Conservation (phyloP, 495 filamentous ascomycete species). For the Daldinia caldariorum region DNA sequence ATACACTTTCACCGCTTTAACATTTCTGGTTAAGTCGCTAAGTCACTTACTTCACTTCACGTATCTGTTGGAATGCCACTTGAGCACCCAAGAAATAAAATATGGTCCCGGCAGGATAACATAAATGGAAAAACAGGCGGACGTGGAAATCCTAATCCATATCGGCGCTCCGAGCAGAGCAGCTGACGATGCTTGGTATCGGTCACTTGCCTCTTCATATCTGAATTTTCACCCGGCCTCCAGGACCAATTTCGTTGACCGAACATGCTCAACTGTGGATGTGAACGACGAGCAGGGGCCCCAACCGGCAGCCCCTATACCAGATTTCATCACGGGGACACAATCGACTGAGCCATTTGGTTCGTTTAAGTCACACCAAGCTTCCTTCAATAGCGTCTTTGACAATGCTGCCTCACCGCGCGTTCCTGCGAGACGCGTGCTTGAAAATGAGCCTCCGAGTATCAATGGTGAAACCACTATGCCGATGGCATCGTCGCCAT, state of each 20-base stretch:
- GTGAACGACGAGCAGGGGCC: conserved; percentile 2
- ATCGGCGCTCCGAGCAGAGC: conserved; percentile 69
- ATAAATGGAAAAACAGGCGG: conserved; percentile 46
- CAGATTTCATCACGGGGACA: conserved; percentile 5
- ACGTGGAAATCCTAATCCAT: conserved; percentile 74
- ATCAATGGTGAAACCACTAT: conserved; percentile 13
- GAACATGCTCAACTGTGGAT: conserved; percentile 1
- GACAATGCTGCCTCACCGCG: conserved; percentile 57
- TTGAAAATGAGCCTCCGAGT: conserved; percentile 11
- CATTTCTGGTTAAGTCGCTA: background rate
- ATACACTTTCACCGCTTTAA: conserved; percentile 1
- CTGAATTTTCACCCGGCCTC: conserved; percentile 62
- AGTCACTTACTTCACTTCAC: background rate
- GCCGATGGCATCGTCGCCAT: conserved; percentile 45
- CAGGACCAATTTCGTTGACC: conserved; percentile 16
- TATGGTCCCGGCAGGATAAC: conserved; percentile 27
- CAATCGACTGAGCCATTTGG: conserved; percentile 20
- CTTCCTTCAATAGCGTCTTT: conserved; percentile 58
- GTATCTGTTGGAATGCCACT: background rate
- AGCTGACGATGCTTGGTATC: conserved; percentile 70
- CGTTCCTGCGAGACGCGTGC: conserved; percentile 28
- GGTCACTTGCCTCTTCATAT: conserved; percentile 69
- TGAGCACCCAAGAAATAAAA: conserved; percentile 17
- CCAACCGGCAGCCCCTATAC: conserved; percentile 13
- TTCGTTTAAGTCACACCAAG: conserved; percentile 39